Evolutionary conservation across 257 asterid genomes (phyloP).

Genomic region (Knoxia roxburghii): DNA sequence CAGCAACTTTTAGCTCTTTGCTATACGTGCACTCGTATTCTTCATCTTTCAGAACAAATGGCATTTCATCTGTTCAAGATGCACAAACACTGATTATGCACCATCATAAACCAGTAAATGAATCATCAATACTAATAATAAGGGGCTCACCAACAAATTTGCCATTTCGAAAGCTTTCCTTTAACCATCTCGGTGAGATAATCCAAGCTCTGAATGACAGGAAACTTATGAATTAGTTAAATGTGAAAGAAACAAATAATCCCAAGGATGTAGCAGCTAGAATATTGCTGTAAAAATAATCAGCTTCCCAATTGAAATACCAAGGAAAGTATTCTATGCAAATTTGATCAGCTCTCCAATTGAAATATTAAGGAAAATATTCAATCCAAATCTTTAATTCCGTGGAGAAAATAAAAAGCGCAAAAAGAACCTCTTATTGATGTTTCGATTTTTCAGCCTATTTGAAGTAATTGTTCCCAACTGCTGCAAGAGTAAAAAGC

Average conservation of each 20-base stretch:
- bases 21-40: constrained; percentile 49
- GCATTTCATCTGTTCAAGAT: constrained; percentile 59
- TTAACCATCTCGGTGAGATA: constrained; percentile 81
- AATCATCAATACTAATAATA: background rate
- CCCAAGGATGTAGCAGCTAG: background rate
- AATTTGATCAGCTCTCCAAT: too few relatives aligned
- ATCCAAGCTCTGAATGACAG: constrained; percentile 70
- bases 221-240: background rate
- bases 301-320: background rate
- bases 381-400: background rate
- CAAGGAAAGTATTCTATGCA: too few relatives aligned
- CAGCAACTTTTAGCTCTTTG: constrained; percentile 56
- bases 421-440: background rate
- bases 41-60: constrained; percentile 63
- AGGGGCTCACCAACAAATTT: constrained; percentile 57
- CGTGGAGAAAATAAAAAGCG: background rate
- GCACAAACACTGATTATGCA: constrained; percentile 9
- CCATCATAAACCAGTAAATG: background rate
- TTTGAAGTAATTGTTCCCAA: background rate
- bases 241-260: background rate
- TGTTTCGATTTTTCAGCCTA: background rate
- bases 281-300: background rate
- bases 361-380: background rate
- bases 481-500: background rate
- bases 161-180: constrained; percentile 72